Base-by-base conservation (phyloP, 495 filamentous ascomycete species). In the Cudoniella acicularis region DNA sequence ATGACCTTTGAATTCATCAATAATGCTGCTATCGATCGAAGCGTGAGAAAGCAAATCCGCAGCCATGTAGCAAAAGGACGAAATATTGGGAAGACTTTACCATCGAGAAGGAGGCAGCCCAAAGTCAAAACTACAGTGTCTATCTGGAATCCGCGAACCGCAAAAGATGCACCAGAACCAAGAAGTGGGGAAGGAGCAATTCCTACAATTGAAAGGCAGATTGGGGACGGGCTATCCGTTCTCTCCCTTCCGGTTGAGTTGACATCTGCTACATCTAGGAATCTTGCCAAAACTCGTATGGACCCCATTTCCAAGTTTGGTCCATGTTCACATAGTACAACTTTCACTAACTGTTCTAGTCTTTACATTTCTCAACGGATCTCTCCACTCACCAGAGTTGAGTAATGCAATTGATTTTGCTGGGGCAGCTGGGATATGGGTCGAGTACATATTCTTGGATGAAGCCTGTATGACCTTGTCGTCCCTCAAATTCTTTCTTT, bases 51-150 rank as follows among this genome's bases (percentile, higher is more conserved):
- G 43, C 43, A 48, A 10, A 64, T 64, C 36, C 64, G 61, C 16
- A 67, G 64, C 20, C 64, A 67, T 36, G 64, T 51, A 36, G 57
- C 57, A 3, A 67, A 50, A 41, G 64, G 64, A 25, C 64, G 59
- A 25, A 67, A 67, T 52, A 49, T 56, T 1, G 64, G 64, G 20
- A 63, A 57, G 16, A 61, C 42, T 18, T 48, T 52, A n/a, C 61
- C 59, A 27, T 56, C 54, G 26, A 54, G 52, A 18, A 53, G 51
- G 16, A 53, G 13, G 30, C 30, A 59, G 50, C 18, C 40, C 26
- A 27, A 23, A 36, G 10, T 41, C 50, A 53, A 40, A 25, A 40
- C 10, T 18, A 53, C 50, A 9, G 17, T 53, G 30, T 13, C 30
- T 6, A 6, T 36, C 6, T 36, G 30, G 4, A 36, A 36, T 40